These are phyloP conservation scores for Moringa oleifera DNA, from an alignment of 345 rosid species.

Conservation along the genomic window DNA sequence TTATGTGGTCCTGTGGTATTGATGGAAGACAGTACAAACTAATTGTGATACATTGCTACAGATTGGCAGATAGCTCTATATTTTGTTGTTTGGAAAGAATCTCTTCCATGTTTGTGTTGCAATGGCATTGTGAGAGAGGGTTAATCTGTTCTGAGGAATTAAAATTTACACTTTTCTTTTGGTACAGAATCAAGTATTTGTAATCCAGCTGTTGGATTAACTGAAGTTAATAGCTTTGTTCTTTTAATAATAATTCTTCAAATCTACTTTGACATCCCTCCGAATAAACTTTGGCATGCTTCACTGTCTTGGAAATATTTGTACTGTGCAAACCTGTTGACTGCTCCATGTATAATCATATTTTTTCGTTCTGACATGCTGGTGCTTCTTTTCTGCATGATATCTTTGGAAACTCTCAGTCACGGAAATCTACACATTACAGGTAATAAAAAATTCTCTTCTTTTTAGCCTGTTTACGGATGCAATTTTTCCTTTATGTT, in stretches of 20 bases:
- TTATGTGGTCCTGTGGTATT: background rate
- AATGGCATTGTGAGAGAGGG: background rate
- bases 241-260: background rate
- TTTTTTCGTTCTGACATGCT: slow-evolving; percentile 7
- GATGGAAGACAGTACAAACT: background rate
- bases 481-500: slow-evolving; percentile 1
- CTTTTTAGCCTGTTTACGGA: slow-evolving; percentile 2
- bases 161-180: background rate
- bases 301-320: too few relatives aligned
- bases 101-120: background rate
- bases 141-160: too few relatives aligned
- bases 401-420: slow-evolving; percentile 22
- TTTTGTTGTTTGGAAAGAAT: background rate
- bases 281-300: background rate
- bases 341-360: background rate
- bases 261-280: too few relatives aligned
- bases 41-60: background rate
- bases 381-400: slow-evolving; percentile 10
- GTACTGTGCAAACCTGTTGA: background rate
- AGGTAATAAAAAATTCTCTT: slow-evolving; percentile 26
- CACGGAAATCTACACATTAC: slow-evolving; percentile 52
- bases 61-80: background rate
- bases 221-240: background rate
- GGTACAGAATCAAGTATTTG: background rate
- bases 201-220: background rate